Percentiles rank a stretch among this genome's conserved stretches.
Evolutionary conservation across 2,329 filamentous ascomycete genomes (phyloP).

Genomic region (Cephalotrichum gorgonifer): DNA sequence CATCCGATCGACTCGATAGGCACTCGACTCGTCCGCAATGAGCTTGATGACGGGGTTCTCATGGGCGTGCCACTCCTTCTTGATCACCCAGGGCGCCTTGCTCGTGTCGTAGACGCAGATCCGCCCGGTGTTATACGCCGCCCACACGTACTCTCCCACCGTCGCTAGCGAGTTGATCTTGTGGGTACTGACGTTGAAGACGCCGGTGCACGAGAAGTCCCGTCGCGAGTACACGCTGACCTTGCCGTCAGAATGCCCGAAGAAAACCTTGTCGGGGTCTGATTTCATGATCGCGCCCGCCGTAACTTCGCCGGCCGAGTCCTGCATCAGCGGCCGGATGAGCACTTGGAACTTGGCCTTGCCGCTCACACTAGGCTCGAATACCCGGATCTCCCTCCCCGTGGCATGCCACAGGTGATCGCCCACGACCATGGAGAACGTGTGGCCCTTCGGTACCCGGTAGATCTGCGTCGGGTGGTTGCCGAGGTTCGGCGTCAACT

Average conservation of each 20-base stretch:
- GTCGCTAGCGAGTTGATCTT: constrained; percentile 85
- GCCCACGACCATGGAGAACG: constrained; percentile 79
- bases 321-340: constrained; percentile 57
- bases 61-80: constrained; percentile 94
- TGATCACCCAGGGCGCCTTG: constrained; percentile 73
- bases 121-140: constrained; percentile 88
- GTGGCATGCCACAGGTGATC: constrained; percentile 79
- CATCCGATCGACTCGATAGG: constrained; percentile 73
- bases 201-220: constrained; percentile 66
- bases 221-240: constrained; percentile 80
- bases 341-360: constrained; percentile 66
- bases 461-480: constrained; percentile 63
- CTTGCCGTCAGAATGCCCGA: constrained; percentile 90
- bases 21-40: constrained; percentile 66
- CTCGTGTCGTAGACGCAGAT: constrained; percentile 85
- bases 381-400: constrained; percentile 80
- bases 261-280: constrained; percentile 70
- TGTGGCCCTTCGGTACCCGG: constrained; percentile 70
- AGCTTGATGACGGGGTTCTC: constrained; percentile 72
- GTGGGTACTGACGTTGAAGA: constrained; percentile 83
- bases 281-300: constrained; percentile 68
- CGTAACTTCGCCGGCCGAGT: constrained; percentile 75
- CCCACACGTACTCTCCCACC: constrained; percentile 78
- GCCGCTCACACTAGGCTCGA: constrained; percentile 59
- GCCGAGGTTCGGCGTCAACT: constrained; percentile 63